Conservation (phyloP, 192 early-diverging fungal species). For the Rhizophagus clarus region DNA sequence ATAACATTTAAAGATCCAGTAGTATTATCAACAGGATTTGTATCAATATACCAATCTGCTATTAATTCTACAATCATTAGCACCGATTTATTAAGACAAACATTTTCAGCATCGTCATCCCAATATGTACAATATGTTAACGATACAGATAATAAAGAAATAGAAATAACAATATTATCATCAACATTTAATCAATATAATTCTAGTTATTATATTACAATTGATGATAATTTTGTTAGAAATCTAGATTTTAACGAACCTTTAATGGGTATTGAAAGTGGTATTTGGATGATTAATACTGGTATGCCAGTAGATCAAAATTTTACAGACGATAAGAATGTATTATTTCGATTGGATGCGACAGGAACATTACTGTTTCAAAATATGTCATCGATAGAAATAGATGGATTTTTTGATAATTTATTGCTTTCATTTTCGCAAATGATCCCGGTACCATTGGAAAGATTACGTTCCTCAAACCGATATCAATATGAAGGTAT, state of each 20-base stretch:
- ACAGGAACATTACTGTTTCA: neutral
- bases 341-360: neutral
- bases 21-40: neutral
- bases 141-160: neutral
- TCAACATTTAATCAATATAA: neutral
- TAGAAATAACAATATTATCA: neutral
- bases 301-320: neutral
- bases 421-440: neutral
- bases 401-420: neutral
- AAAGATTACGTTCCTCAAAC: neutral
- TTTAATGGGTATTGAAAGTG: neutral
- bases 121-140: neutral
- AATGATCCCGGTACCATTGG: neutral
- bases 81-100: neutral
- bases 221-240: constrained; percentile 10
- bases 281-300: neutral
- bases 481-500: neutral
- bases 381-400: neutral
- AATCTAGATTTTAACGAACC: neutral
- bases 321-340: neutral
- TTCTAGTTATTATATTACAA: neutral
- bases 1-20: neutral
- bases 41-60: neutral
- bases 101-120: neutral
- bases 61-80: neutral